phyloP scores from a whole-genome alignment of 2,329 filamentous ascomycete species.

The Eurotiales sp. region DNA sequence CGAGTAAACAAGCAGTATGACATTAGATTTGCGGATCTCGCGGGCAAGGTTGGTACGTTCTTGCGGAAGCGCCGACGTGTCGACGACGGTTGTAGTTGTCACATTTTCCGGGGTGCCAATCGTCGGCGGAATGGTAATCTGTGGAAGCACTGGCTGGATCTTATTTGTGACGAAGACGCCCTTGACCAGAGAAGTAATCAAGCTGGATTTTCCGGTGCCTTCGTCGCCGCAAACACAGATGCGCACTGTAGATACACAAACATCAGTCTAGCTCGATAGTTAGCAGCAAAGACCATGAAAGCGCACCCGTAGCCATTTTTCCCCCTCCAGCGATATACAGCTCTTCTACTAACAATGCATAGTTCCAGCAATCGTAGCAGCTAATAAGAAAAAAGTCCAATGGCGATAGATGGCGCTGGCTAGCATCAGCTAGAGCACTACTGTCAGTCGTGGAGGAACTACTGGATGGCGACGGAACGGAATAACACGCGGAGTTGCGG shows the following conservation, averaged over 20 bases:
- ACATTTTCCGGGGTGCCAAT: conserved; percentile 94
- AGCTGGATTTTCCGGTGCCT: conserved; percentile 86
- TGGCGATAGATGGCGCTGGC: not conserved
- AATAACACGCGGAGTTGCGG: not conserved
- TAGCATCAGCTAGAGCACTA: not conserved
- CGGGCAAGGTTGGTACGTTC: conserved; percentile 86
- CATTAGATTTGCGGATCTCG: conserved; percentile 94
- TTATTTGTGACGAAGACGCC: conserved; percentile 94
- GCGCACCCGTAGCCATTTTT: conserved; percentile 17
- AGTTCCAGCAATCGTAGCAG: not conserved
- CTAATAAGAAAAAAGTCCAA: not conserved
- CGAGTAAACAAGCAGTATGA: conserved; percentile 93
- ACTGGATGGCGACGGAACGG: not conserved
- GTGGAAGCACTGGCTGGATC: conserved; percentile 89
- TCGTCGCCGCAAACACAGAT: conserved; percentile 97
- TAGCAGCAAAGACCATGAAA: not conserved
- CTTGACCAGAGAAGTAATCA: conserved; percentile 94
- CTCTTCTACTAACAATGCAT: not conserved
- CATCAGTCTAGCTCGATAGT: too few relatives aligned
- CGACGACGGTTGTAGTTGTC: conserved; percentile 86
- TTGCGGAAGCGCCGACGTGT: conserved; percentile 91
- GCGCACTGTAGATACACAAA: conserved; percentile 72
- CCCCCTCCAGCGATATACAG: not conserved
- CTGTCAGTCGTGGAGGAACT: too few relatives aligned
- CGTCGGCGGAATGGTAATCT: conserved; percentile 90